Evolutionary conservation across 164 flowering plant genomes (phyloP).

Genomic region (Akebia trifoliata): DNA sequence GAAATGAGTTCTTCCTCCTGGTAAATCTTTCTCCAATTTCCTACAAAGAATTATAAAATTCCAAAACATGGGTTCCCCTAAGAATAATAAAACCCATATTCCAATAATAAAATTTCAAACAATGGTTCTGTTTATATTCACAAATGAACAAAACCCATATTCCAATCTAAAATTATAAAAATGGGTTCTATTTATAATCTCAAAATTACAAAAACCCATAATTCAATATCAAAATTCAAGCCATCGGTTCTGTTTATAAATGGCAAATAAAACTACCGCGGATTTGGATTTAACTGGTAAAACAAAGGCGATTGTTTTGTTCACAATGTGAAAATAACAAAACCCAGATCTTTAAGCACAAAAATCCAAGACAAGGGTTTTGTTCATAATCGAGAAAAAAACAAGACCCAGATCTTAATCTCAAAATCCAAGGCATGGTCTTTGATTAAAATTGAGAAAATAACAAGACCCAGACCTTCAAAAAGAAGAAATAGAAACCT

Average conservation of each 20-base stretch:
- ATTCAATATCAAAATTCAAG: no score
- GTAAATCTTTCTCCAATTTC: conserved; percentile 66
- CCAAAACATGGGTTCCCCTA: neutral
- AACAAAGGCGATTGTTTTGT: no score
- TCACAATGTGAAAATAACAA: no score
- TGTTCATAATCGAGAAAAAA: neutral
- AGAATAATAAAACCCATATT: no score
- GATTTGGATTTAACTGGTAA: no score
- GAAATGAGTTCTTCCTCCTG: conserved; percentile 79
- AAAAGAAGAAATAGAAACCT: conserved; percentile 35
- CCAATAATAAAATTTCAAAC: no score
- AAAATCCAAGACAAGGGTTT: neutral
- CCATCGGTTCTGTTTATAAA: no score
- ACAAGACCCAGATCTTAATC: conserved; percentile 2
- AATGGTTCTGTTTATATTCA: no score
- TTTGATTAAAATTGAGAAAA: neutral
- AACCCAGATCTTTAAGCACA: neutral
- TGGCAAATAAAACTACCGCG: no score
- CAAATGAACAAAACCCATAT: neutral
- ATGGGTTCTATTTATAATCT: neutral
- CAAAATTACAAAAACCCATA: neutral
- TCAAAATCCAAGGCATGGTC: no score
- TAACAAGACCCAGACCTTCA: neutral
- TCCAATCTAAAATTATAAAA: neutral
- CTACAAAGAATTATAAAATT: no score